Percentiles rank a stretch among this genome's conserved stretches.
Conservation (phyloP, 139 green algal species). For the Coelastrella sp. region DNA sequence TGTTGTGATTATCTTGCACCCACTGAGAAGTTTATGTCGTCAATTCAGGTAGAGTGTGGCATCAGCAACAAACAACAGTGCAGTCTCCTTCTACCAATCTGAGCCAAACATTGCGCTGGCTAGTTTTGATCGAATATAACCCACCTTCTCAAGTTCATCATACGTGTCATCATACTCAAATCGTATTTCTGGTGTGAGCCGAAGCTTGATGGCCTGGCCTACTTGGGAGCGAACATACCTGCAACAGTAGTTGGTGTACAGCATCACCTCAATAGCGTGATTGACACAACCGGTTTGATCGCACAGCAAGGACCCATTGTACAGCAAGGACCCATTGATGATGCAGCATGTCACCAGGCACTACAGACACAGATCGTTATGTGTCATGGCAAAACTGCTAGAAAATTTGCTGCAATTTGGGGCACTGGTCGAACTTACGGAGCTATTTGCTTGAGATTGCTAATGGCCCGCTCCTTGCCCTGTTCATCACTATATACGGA, state of each 20-base stretch:
- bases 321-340: too few relatives aligned
- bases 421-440: conserved; percentile 54
- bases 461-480: conserved; percentile 79
- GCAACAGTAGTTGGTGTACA: conserved; percentile 15
- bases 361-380: neutral
- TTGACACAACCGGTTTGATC: too few relatives aligned
- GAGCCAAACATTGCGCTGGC: too few relatives aligned
- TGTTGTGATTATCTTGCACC: too few relatives aligned
- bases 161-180: conserved; percentile 91
- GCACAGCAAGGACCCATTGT: too few relatives aligned
- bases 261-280: neutral
- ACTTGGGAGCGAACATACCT: conserved; percentile 90
- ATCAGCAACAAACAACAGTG: too few relatives aligned
- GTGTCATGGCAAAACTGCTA: neutral
- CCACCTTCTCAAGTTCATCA: conserved; percentile 62
- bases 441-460: conserved; percentile 78
- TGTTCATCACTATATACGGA: conserved; percentile 70
- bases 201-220: conserved; percentile 75
- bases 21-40: too few relatives aligned
- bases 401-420: neutral
- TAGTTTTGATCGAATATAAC: neutral
- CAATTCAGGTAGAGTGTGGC: neutral
- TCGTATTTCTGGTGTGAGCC: conserved; percentile 89
- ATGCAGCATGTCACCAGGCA: too few relatives aligned
- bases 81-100: too few relatives aligned